A percentile compares a stretch with the other conserved stretches of the same genome.
These are phyloP conservation scores for Penicillium steckii DNA, from an alignment of 495 filamentous ascomycete species.

Conservation along the genomic window DNA sequence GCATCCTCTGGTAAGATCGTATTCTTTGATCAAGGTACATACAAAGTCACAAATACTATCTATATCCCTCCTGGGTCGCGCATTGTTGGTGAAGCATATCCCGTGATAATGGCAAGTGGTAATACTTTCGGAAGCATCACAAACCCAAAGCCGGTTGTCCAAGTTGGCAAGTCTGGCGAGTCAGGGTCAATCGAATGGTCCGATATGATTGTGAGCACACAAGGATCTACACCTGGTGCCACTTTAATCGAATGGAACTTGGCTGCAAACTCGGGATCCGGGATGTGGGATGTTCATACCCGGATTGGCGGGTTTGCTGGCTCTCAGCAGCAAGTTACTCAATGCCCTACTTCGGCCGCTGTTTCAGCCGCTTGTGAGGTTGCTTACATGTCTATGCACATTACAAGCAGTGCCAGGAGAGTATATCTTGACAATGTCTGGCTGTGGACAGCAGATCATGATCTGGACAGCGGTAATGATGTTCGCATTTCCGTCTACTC, in stretches of 20 bases:
- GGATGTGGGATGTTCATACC: conserved; percentile 60
- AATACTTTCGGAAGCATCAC: conserved; percentile 58
- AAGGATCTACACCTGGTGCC: conserved; percentile 61
- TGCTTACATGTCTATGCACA: conserved; percentile 67
- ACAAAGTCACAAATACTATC: conserved; percentile 47
- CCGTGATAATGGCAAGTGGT: conserved; percentile 65
- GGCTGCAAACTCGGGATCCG: conserved; percentile 42
- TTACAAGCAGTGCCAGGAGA: conserved; percentile 50
- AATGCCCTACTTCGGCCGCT: conserved; percentile 46
- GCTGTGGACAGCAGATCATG: conserved; percentile 74
- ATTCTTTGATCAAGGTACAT: conserved; percentile 49
- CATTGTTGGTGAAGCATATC: conserved; percentile 53
- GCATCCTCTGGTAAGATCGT: conserved; percentile 42
- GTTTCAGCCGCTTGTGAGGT: conserved; percentile 53
- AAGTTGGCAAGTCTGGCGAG: conserved; percentile 57
- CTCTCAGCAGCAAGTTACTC: conserved; percentile 45
- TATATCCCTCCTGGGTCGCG: conserved; percentile 43
- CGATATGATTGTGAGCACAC: conserved; percentile 60
- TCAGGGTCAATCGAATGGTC: conserved; percentile 55
- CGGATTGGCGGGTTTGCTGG: conserved; percentile 57
- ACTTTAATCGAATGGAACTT: conserved; percentile 77
- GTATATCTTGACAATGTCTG: conserved; percentile 67
- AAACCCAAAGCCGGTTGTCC: conserved; percentile 62
- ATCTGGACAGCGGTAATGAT: conserved; percentile 57
- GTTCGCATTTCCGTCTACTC: conserved; percentile 67